These are phyloP conservation scores for Caloboletus firmus DNA, from an alignment of 1,284 basidiomycete genomes.

Conservation along the genomic window DNA sequence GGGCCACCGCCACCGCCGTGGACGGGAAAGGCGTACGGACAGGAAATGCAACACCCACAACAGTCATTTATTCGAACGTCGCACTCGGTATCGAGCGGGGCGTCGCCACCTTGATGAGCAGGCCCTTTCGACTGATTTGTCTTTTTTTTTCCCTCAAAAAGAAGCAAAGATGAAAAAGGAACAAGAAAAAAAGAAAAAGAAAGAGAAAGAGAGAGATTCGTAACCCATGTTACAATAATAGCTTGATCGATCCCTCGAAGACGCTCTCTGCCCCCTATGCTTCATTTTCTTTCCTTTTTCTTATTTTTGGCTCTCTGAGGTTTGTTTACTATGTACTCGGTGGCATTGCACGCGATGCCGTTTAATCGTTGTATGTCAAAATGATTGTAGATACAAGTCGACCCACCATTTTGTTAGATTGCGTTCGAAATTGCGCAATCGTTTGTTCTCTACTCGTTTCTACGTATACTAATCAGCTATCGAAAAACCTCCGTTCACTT, in stretches of 20 bases:
- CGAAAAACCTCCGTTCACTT: no score
- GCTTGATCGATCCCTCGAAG: background rate
- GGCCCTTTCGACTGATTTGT: background rate
- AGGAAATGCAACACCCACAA: slow-evolving; percentile 46
- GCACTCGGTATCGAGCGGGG: slow-evolving; percentile 44
- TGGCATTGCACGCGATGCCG: background rate
- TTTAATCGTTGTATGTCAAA: background rate
- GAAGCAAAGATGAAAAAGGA: background rate
- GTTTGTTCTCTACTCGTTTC: background rate
- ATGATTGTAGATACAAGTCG: background rate
- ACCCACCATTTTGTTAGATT: background rate
- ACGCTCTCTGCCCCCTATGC: background rate
- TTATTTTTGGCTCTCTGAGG: background rate
- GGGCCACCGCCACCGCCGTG: slow-evolving; percentile 46
- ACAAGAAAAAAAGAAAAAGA: background rate
- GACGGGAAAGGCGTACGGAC: slow-evolving; percentile 43
- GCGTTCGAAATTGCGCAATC: background rate
- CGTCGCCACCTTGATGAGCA: slow-evolving; percentile 38
- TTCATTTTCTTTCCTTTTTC: background rate
- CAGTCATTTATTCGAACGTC: slow-evolving; percentile 61
- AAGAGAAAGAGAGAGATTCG: background rate
- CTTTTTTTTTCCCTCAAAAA: background rate
- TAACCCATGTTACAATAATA: background rate
- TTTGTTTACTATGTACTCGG: background rate
- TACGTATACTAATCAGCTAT: background rate